Evolutionary conservation across 1,284 basidiomycete species (phyloP).

Genomic region (Sanghuangporus weigelae): DNA sequence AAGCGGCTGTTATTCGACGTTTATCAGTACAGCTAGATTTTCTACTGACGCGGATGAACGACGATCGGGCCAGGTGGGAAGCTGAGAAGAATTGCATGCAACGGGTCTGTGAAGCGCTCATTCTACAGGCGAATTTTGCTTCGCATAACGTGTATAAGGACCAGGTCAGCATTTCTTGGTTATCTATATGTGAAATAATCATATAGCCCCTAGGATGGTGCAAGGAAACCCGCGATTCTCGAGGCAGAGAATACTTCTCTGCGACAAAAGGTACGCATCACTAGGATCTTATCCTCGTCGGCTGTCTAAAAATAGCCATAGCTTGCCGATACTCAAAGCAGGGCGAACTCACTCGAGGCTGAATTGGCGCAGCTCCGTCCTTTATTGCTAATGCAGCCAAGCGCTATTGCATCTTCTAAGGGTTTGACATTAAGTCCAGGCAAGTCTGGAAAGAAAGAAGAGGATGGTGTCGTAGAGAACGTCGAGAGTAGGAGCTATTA

Average conservation of each 20-base stretch:
- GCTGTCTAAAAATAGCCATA: conserved; percentile 22
- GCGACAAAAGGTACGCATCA: conserved; percentile 6
- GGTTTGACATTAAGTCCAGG: not conserved
- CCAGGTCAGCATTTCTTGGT: conserved; percentile 36
- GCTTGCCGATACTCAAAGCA: conserved; percentile 42
- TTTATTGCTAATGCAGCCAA: conserved; percentile 48
- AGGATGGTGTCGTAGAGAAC: not conserved
- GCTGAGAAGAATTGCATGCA: conserved; percentile 57
- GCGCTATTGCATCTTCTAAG: conserved; percentile 26
- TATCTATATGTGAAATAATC: not conserved
- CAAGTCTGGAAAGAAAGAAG: conserved; percentile 5
- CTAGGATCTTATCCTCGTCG: not conserved
- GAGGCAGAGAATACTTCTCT: conserved; percentile 13
- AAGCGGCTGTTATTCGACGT: conserved; percentile 55
- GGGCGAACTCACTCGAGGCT: conserved; percentile 41
- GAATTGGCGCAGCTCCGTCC: conserved; percentile 53
- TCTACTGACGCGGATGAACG: conserved; percentile 42
- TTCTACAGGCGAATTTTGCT: conserved; percentile 49
- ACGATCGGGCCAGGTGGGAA: conserved; percentile 53
- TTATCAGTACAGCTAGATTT: conserved; percentile 55
- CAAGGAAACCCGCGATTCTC: not conserved
- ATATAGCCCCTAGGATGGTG: not conserved
- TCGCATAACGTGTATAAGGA: conserved; percentile 36
- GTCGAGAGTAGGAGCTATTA: conserved; percentile 2
- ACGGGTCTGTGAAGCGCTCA: conserved; percentile 56